Evolutionary conservation across 73 alveolate genomes (phyloP), one percentile per base, ranked within the genome.

Genomic region (Symbiodinium pilosum): DNA sequence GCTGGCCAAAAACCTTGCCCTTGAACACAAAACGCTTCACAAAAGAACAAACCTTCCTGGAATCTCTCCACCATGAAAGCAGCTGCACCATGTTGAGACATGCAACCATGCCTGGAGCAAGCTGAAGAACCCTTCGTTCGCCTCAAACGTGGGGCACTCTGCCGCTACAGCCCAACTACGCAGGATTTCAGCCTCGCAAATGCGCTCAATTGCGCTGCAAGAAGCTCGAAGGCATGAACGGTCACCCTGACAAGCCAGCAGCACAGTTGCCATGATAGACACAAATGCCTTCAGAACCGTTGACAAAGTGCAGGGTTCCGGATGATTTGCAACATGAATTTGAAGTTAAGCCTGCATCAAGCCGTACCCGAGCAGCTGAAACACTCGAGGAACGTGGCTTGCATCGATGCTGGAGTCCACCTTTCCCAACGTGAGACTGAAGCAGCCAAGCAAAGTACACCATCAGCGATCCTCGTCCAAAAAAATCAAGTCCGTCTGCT

Each of bases 261-360:
- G 36, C 44, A 43, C 7, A 1, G 36, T 24, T 16, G 32, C 7
- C 32, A 39, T 14, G 68, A 26, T 39, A 3, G n/a, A n/a, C n/a
- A n/a, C n/a, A 5, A 18, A n/a, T 26, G 14, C 30, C n/a, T 14
- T 40, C 5, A 26, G 38, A 41, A 21, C 64, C 11, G 41, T 83
- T 40, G 36, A 83, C 91, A 40, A 34, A n/a, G 32, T 4, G 28
- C 21, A 36, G 28, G 51, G 26, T 6, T 32, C 20, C 1, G 38
- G 51, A 59, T 20, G 64, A 14, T 21, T 81, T 52, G 28, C 18
- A n/a, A n/a, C n/a, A n/a, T n/a, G n/a, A n/a, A n/a, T n/a, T n/a
- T n/a, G n/a, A n/a, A n/a, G n/a, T n/a, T n/a, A n/a, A n/a, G 84
- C 94, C 94, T 86, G 94, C n/a, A 75, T 75, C 12, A 86, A 75